A percentile compares a stretch with the other conserved stretches of the same genome.
These are phyloP conservation scores for Sonneratia alba DNA, from an alignment of 345 rosid genomes.

Conservation along the genomic window DNA sequence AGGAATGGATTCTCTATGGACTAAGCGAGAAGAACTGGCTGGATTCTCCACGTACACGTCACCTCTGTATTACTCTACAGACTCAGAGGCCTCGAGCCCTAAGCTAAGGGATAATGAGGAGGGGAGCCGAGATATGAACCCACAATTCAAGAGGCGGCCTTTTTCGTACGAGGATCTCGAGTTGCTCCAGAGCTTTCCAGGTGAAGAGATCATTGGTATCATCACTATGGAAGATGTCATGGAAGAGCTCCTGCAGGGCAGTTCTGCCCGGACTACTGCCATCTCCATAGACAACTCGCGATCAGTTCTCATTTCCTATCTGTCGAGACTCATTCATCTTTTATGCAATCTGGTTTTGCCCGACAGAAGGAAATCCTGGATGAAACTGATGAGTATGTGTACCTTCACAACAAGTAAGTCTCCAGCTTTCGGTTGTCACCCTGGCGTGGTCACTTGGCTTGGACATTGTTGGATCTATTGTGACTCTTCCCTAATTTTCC, in stretches of 20 bases:
- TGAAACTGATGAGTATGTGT: conserved; percentile 14
- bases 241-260: conserved; percentile 17
- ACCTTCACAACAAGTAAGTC: conserved; percentile 14
- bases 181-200: not conserved
- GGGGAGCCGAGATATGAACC: not conserved
- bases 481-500: not conserved
- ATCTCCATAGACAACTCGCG: not conserved
- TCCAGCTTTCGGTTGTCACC: not conserved
- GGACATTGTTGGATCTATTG: not conserved
- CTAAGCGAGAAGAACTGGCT: not conserved
- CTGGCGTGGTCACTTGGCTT: no score
- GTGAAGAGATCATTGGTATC: conserved; percentile 13
- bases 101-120: not conserved
- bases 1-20: not conserved
- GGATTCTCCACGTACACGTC: not conserved
- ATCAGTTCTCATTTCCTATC: not conserved
- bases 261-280: not conserved
- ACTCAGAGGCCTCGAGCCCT: not conserved
- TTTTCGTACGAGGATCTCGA: conserved; percentile 9
- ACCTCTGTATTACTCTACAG: conserved; percentile 5
- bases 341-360: not conserved
- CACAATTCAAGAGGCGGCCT: not conserved
- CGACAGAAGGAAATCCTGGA: conserved; percentile 9
- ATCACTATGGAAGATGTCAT: conserved; percentile 18
- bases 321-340: not conserved